Conservation (phyloP, 2,329 filamentous ascomycete species). For the Pseudogymnoascus sp. region DNA sequence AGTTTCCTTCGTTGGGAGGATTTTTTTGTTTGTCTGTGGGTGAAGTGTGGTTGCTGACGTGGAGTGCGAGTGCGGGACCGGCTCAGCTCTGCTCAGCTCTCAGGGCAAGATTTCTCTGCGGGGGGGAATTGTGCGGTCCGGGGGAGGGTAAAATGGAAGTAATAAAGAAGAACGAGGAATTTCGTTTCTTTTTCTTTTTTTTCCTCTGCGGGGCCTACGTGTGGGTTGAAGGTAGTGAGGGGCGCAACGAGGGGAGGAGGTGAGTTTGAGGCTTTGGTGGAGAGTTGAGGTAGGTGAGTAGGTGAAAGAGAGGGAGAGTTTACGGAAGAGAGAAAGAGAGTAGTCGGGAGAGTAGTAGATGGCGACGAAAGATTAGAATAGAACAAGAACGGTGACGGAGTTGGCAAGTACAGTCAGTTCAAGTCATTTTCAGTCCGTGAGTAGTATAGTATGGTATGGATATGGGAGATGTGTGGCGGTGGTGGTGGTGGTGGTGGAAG, state of each 20-base stretch:
- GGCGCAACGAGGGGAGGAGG: not conserved
- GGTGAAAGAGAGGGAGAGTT: not conserved
- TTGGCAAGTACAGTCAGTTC: not conserved
- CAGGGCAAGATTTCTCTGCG: not conserved
- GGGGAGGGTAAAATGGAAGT: not conserved
- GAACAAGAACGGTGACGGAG: not conserved
- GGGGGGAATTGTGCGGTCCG: not conserved
- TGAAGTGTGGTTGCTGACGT: not conserved
- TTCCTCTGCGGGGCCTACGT: not conserved
- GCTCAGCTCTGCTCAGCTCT: not conserved
- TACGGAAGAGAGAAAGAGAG: not conserved
- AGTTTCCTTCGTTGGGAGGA: not conserved
- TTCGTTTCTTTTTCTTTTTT: not conserved
- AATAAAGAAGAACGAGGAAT: not conserved
- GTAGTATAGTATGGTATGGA: not conserved
- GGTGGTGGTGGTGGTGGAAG: too few relatives aligned
- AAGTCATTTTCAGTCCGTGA: not conserved
- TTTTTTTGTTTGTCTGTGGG: not conserved
- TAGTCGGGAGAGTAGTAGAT: not conserved
- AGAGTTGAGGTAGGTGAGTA: too few relatives aligned
- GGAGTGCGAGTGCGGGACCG: not conserved
- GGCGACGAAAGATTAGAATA: not conserved
- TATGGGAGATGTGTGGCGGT: too few relatives aligned
- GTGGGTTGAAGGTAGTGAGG: not conserved
- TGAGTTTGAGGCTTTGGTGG: not conserved